Evolutionary conservation across 1,284 basidiomycete genomes (phyloP).

Genomic region (Tausonia pullulans): DNA sequence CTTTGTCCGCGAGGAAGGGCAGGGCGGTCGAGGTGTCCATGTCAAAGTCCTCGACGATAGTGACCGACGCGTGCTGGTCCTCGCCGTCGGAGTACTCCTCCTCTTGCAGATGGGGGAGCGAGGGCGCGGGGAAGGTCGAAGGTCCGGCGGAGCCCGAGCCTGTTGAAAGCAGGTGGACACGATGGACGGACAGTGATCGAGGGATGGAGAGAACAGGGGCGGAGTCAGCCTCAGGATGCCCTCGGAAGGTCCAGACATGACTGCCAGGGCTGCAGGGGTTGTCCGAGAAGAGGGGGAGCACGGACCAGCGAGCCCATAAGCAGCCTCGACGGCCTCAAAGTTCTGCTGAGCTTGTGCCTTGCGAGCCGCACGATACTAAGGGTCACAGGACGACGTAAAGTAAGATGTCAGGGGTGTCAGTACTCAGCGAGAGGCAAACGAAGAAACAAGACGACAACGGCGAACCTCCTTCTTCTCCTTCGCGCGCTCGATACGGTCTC

Average conservation of each 20-base stretch:
- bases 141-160: neutral
- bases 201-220: neutral
- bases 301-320: neutral
- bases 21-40: constrained; percentile 16
- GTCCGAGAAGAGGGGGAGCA: too few relatives aligned
- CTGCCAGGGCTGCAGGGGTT: too few relatives aligned
- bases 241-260: too few relatives aligned
- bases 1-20: constrained; percentile 7
- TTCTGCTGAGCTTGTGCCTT: constrained; percentile 12
- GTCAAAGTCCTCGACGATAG: constrained; percentile 34
- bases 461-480: constrained; percentile 31
- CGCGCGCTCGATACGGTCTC: constrained; percentile 31
- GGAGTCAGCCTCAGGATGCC: neutral
- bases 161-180: neutral
- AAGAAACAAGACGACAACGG: neutral
- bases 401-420: neutral
- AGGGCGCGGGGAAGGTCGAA: constrained; percentile 17
- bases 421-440: neutral
- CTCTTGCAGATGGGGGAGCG: constrained; percentile 20
- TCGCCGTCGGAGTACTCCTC: constrained; percentile 33
- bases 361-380: constrained; percentile 9
- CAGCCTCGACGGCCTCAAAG: constrained; percentile 12
- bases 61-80: constrained; percentile 32
- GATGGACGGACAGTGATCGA: neutral
- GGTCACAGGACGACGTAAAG: neutral